Evolutionary conservation across 805 yeast species (phyloP).

Genomic region (Kregervanrija pseudodelftensis): DNA sequence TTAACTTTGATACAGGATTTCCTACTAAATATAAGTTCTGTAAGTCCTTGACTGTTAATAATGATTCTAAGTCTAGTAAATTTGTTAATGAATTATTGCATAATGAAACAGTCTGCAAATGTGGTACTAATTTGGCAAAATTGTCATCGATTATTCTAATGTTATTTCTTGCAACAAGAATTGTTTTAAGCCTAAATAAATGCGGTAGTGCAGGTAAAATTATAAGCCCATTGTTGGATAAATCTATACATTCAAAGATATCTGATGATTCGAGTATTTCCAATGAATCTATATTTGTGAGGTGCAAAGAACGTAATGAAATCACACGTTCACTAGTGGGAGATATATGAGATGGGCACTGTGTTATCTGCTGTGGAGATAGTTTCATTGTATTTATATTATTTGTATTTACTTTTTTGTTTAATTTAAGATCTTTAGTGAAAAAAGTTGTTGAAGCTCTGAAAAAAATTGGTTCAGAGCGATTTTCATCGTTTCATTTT

Average conservation of each 20-base stretch:
- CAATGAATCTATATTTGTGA: slow-evolving; percentile 37
- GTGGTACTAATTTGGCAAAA: slow-evolving; percentile 30
- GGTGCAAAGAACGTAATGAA: slow-evolving; percentile 32
- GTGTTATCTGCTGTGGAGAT: slow-evolving; percentile 40
- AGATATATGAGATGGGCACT: slow-evolving; percentile 45
- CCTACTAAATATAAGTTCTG: slow-evolving; percentile 45
- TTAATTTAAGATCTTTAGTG: too few species aligned
- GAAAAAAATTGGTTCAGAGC: too few species aligned
- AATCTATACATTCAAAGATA: slow-evolving; percentile 52
- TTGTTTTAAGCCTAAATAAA: slow-evolving; percentile 36
- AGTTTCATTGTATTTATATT: slow-evolving; percentile 38
- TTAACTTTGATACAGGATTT: slow-evolving; percentile 45
- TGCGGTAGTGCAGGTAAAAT: slow-evolving; percentile 44
- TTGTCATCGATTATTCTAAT: slow-evolving; percentile 36
- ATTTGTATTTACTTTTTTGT: too few species aligned
- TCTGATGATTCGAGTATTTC: slow-evolving; percentile 29
- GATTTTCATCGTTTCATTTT: too few species aligned
- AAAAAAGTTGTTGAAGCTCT: too few species aligned
- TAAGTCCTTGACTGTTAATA: slow-evolving; percentile 35
- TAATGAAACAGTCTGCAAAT: slow-evolving; percentile 46
- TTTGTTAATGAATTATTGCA: slow-evolving; percentile 42
- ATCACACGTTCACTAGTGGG: slow-evolving; percentile 38
- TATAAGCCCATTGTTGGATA: slow-evolving; percentile 68
- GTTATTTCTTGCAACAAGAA: slow-evolving; percentile 60
- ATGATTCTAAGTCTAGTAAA: slow-evolving; percentile 35